Conservation (phyloP, 352 stramenopile genomes). For the Phytophthora vignae region DNA sequence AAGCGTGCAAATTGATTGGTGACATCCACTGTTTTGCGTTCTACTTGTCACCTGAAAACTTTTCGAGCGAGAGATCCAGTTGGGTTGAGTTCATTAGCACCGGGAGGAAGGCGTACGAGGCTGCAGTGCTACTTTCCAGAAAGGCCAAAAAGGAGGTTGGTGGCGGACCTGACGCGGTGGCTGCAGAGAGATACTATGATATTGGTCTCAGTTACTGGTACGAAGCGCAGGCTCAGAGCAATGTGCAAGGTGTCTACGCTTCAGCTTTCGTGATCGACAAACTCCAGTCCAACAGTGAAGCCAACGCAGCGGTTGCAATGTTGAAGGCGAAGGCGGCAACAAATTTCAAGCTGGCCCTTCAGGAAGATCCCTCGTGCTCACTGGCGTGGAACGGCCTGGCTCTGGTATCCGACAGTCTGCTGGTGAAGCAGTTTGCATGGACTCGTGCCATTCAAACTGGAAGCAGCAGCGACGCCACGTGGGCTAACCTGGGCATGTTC, state of each 20-base stretch:
- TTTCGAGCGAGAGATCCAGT: constrained; percentile 40
- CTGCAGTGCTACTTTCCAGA: constrained; percentile 30
- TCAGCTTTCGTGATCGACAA: constrained; percentile 49
- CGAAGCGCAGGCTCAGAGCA: constrained; percentile 64
- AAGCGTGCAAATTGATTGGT: constrained; percentile 75
- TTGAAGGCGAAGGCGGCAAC: constrained; percentile 45
- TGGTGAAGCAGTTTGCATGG: constrained; percentile 88
- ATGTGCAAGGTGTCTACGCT: constrained; percentile 36
- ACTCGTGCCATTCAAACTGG: constrained; percentile 67
- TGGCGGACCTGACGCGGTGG: constrained; percentile 11
- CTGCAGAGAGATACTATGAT: constrained; percentile 70
- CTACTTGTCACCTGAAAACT: constrained; percentile 78
- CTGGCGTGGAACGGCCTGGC: constrained; percentile 85
- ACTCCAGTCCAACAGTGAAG: background rate
- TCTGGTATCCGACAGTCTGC: constrained; percentile 58
- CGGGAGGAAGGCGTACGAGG: constrained; percentile 67
- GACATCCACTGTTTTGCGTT: constrained; percentile 88
- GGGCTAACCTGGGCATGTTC: constrained; percentile 88
- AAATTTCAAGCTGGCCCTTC: constrained; percentile 61
- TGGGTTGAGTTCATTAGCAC: constrained; percentile 75
- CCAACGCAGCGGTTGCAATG: constrained; percentile 23
- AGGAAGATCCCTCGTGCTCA: constrained; percentile 51
- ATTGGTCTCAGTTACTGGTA: constrained; percentile 84
- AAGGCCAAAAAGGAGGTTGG: constrained; percentile 20
- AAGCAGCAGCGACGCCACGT: constrained; percentile 69